Conservation (phyloP, 345 rosid genomes). For the Cardamine chenopodiifolia region DNA sequence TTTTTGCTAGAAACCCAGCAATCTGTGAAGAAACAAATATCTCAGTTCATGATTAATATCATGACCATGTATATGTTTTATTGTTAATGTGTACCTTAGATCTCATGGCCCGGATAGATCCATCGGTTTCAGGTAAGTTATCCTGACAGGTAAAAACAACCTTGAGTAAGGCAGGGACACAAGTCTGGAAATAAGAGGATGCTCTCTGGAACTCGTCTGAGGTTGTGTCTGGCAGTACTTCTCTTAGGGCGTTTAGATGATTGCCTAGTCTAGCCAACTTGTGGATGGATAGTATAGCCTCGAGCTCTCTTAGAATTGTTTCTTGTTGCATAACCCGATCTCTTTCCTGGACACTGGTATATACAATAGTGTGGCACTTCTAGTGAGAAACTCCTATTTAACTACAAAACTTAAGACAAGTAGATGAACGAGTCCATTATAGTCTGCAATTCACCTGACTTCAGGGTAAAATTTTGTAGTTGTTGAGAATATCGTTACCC, state of each 20-base stretch:
- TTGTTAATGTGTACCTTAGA: conserved; percentile 63
- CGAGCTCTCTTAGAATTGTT: conserved; percentile 86
- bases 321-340: conserved; percentile 73
- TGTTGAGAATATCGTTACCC: conserved; percentile 75
- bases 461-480: conserved; percentile 77
- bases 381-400: neutral
- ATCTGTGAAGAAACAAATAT: conserved; percentile 53
- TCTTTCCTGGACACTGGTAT: conserved; percentile 70
- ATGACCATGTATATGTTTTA: neutral
- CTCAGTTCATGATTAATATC: neutral
- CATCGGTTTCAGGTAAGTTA: conserved; percentile 76
- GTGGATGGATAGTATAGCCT: conserved; percentile 79
- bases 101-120: conserved; percentile 77
- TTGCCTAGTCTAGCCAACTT: conserved; percentile 63
- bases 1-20: conserved; percentile 71
- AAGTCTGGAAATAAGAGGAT: conserved; percentile 73
- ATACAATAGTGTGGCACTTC: conserved; percentile 16
- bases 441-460: conserved; percentile 51
- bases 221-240: conserved; percentile 59
- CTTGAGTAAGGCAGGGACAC: conserved; percentile 78
- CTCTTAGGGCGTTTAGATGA: conserved; percentile 77
- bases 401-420: neutral
- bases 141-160: conserved; percentile 79
- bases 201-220: conserved; percentile 56
- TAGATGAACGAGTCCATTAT: neutral